These are phyloP conservation scores for Nicotiana otophora DNA, from an alignment of 257 asterid species.

Conservation along the genomic window DNA sequence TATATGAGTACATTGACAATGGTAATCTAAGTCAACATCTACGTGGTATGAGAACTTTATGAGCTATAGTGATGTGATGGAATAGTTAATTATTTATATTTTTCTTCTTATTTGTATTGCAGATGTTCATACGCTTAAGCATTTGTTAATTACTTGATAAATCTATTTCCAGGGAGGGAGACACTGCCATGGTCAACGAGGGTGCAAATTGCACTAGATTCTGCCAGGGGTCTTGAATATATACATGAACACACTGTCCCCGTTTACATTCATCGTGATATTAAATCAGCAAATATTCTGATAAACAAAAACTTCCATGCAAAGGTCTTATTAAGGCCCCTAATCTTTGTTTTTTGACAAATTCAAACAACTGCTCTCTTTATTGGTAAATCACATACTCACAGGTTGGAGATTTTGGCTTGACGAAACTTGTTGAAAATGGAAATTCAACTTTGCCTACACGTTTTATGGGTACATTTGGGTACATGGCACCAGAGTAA, in stretches of 20 bases:
- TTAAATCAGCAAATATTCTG: conserved; percentile 85
- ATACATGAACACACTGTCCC: conserved; percentile 94
- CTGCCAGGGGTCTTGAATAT: conserved; percentile 95
- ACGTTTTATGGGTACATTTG: conserved; percentile 89
- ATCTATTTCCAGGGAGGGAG: conserved; percentile 43
- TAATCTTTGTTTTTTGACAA: conserved; percentile 9
- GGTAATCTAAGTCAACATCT: conserved; percentile 87
- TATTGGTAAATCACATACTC: conserved; percentile 14
- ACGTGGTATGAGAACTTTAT: conserved; percentile 54
- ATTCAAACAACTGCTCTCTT: not conserved
- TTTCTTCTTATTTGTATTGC: not conserved
- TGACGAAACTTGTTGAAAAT: conserved; percentile 80
- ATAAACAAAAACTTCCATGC: conserved; percentile 75
- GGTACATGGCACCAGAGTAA: conserved; percentile 99
- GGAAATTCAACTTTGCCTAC: conserved; percentile 76
- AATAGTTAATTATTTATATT: not conserved
- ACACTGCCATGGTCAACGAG: conserved; percentile 79
- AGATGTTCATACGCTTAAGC: not conserved
- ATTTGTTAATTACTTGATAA: conserved; percentile 9
- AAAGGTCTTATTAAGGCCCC: conserved; percentile 46
- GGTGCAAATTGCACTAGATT: conserved; percentile 89
- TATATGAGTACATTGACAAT: conserved; percentile 74
- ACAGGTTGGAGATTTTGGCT: conserved; percentile 95
- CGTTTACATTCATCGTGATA: conserved; percentile 85
- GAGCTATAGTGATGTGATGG: conserved; percentile 9